Conservation (phyloP, 129 eudicot genomes). For the Artemisia annua region DNA sequence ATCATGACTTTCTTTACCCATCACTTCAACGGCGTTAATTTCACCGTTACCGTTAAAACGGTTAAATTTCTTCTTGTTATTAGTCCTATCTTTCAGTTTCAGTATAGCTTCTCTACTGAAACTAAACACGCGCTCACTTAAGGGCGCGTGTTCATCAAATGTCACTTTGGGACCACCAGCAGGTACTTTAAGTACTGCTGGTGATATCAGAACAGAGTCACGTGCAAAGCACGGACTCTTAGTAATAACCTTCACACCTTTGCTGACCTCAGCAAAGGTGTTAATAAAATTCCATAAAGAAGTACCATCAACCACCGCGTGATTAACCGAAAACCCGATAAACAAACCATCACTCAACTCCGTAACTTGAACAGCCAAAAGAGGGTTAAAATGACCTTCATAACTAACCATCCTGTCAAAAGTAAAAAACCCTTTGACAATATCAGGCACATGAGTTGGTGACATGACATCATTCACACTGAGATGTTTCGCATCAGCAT, state of each 20-base stretch:
- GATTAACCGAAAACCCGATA: slow-evolving; percentile 71
- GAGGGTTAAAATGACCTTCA: slow-evolving; percentile 66
- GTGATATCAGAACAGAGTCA: slow-evolving; percentile 55
- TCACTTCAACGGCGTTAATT: slow-evolving; percentile 52
- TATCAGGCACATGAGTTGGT: slow-evolving; percentile 47
- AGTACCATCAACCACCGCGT: slow-evolving; percentile 84
- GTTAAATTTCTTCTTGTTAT: slow-evolving; percentile 31
- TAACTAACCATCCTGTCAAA: slow-evolving; percentile 59
- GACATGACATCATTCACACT: slow-evolving; percentile 39
- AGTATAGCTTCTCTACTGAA: slow-evolving; percentile 65
- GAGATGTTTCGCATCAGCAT: slow-evolving; percentile 46
- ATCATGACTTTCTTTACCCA: slow-evolving; percentile 71
- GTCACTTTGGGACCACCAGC: slow-evolving; percentile 61
- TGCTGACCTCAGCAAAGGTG: slow-evolving; percentile 59
- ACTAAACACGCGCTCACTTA: slow-evolving; percentile 65
- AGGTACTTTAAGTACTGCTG: slow-evolving; percentile 57
- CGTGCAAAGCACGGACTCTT: slow-evolving; percentile 52
- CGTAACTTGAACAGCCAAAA: slow-evolving; percentile 72
- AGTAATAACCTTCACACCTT: slow-evolving; percentile 42
- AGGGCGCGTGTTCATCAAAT: slow-evolving; percentile 56
- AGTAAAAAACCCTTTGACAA: slow-evolving; percentile 54
- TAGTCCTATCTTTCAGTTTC: slow-evolving; percentile 50
- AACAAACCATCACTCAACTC: slow-evolving; percentile 71
- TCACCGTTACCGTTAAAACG: slow-evolving; percentile 29
- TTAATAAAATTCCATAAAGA: slow-evolving; percentile 84